Evolutionary conservation across 2,329 filamentous ascomycete species (phyloP).

Genomic region (Alternaria viburni): DNA sequence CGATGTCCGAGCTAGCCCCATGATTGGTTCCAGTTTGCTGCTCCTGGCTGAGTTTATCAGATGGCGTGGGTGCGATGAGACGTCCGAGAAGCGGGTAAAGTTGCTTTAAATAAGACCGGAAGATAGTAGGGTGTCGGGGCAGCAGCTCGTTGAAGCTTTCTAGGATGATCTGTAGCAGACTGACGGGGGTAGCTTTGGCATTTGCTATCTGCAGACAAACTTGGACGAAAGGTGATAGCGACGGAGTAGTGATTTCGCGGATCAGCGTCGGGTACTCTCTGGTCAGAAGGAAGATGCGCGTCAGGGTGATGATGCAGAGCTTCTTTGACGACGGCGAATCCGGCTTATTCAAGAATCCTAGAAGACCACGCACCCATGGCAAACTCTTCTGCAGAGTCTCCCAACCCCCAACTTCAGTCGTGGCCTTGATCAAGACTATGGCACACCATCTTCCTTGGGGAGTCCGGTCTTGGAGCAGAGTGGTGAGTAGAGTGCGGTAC

Average conservation of each 20-base stretch:
- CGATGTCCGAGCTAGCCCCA: conserved; percentile 59
- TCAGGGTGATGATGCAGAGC: conserved; percentile 76
- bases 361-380: conserved; percentile 77
- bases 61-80: conserved; percentile 70
- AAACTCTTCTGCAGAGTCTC: conserved; percentile 76
- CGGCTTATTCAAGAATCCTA: conserved; percentile 79
- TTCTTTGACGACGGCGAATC: conserved; percentile 78
- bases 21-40: conserved; percentile 41
- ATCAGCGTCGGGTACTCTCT: conserved; percentile 83
- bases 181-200: conserved; percentile 23
- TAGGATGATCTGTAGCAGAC: conserved; percentile 70
- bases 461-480: conserved; percentile 78
- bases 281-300: conserved; percentile 82
- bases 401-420: conserved; percentile 83
- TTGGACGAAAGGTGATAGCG: conserved; percentile 74
- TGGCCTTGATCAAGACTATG: conserved; percentile 78
- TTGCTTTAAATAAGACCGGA: conserved; percentile 76
- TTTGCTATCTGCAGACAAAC: conserved; percentile 69
- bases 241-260: conserved; percentile 86
- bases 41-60: conserved; percentile 37
- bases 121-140: conserved; percentile 81
- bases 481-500: conserved; percentile 77
- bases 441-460: conserved; percentile 78
- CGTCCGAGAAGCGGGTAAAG: conserved; percentile 66
- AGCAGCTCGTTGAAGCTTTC: conserved; percentile 74